Base-by-base conservation (phyloP, 2,329 filamentous ascomycete genomes). In the Hymenotorrendiella dingleyae region DNA sequence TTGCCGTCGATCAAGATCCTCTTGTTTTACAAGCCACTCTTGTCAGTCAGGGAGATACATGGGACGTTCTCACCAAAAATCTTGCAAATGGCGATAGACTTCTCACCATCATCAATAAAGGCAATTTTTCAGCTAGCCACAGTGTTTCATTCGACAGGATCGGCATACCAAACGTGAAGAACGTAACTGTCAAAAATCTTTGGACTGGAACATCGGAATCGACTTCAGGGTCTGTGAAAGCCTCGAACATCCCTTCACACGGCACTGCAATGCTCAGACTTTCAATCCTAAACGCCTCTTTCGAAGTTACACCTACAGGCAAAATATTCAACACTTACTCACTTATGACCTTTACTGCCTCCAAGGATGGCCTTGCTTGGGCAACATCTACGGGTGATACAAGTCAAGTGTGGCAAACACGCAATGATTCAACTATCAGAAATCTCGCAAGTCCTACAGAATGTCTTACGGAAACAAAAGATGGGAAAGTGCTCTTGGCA, bases 261-360 rank as follows among this genome's bases (percentile, higher is more conserved):
- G 33, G 60, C 49, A 43, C 56, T 40, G 35, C 53, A 6, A 66
- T 73, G 10, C 67, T 65, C 47, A 62, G 70, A 28, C 56, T 74
- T 24, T 62, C 65, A 5, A 49, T 50, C 16, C 52, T 61, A 8
- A 62, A 60, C 7, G 36, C 30, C 2, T 10, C 37, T 20, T 36
- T 46, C 9, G 24, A 34, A 8, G 32, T 48, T 23, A 49, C 34
- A 23, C 68, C 70, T 0, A 74, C 69, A 0, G 71, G 71, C 4
- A 64, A 69, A 52, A 66, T 74, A 36, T 71, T 74, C 56, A 72
- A 73, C 50, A 71, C 70, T 0, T 65, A 62, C 17, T 69, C 67
- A 2, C 55, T 65, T 8, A 62, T 64, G 22, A 71, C 68, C 46
- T 56, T 74, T 24, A 67, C 67, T 4, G 29, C 45, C 7, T 45